A percentile compares a stretch with the other conserved stretches of the same genome.
These are phyloP conservation scores for Volvox reticuliferus DNA, from an alignment of 139 green algal species.

Conservation along the genomic window DNA sequence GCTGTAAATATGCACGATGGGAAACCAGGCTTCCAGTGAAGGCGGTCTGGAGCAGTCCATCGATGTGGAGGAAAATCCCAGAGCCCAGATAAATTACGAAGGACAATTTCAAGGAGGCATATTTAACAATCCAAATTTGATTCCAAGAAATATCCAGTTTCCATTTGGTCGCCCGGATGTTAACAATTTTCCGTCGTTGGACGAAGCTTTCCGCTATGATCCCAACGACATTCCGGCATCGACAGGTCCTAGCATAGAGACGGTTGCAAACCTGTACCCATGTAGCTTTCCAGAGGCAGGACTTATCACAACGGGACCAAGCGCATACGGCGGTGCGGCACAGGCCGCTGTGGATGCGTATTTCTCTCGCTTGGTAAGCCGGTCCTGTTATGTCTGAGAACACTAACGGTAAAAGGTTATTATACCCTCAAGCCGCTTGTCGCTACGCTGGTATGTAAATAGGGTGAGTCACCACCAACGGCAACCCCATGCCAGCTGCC, in stretches of 20 bases:
- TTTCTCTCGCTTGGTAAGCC: not conserved
- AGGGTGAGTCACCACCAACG: conserved; percentile 9
- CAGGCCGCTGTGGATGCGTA: conserved; percentile 4
- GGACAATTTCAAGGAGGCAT: not conserved
- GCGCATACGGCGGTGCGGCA: not conserved
- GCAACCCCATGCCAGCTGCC: not conserved
- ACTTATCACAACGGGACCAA: not conserved
- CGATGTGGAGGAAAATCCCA: not conserved
- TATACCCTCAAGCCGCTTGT: not conserved
- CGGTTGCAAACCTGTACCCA: conserved; percentile 4
- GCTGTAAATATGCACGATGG: conserved; percentile 1
- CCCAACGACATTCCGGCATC: not conserved
- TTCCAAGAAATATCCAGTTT: not conserved
- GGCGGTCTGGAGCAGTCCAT: not conserved
- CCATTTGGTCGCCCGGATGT: not conserved
- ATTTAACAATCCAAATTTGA: not conserved
- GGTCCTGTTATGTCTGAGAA: not conserved
- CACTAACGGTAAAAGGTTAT: not conserved
- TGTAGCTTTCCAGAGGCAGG: not conserved
- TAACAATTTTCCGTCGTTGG: not conserved
- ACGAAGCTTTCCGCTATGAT: conserved; percentile 2
- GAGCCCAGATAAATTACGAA: not conserved
- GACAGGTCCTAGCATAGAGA: conserved; percentile 12
- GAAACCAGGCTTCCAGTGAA: conserved; percentile 7
- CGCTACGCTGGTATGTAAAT: no score